Evolutionary conservation across 495 filamentous ascomycete genomes (phyloP), one percentile per base, ranked within the genome.

Genomic region (Trichoderma parareesei): DNA sequence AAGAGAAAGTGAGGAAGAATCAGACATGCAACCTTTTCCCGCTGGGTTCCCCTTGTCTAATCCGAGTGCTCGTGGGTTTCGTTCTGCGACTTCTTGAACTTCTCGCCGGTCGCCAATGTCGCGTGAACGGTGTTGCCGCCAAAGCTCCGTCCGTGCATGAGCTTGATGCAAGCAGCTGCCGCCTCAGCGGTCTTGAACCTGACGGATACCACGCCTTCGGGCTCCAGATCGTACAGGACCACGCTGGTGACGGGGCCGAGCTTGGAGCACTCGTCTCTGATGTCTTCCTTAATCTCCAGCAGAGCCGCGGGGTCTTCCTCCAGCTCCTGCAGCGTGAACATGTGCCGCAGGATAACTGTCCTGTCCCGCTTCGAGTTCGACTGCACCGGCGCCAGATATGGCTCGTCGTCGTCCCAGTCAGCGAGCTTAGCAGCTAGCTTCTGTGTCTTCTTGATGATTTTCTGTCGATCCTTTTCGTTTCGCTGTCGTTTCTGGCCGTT

Each of bases 231-330:
- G 71, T 88, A 98, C 38, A 98, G 82, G 4, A 93, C 84, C 0
- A 97, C 90, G 68, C 95, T 97, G 33, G 91, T 95, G 4, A 99
- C 90, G 33, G 88, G 79, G 13, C 94, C 95, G 18, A 95, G 77
- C 75, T 96, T 96, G 43, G 84, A 81, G 73, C 90, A 95, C 74
- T 96, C 93, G 41, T 94, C 90, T 37, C 89, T 85, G 44, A 99
- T 89, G 71, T 99, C 94, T 73, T 95, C 87, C 70, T 94, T 94
- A 74, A 98, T 96, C 66, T 98, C 94, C 7, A 93, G 79, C 61
- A 93, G 82, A 3, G 89, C 90, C 0, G 86, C 84, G 3, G 90
- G 87, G 72, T 99, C 93, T 64, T 93, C 89, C 72, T 90, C 85
- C 59, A 99, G 78, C 75, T 96, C 91, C 41, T 88, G 69, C 38